Base-by-base conservation (phyloP, 164 flowering plant genomes). In the Chimonanthus praecox region DNA sequence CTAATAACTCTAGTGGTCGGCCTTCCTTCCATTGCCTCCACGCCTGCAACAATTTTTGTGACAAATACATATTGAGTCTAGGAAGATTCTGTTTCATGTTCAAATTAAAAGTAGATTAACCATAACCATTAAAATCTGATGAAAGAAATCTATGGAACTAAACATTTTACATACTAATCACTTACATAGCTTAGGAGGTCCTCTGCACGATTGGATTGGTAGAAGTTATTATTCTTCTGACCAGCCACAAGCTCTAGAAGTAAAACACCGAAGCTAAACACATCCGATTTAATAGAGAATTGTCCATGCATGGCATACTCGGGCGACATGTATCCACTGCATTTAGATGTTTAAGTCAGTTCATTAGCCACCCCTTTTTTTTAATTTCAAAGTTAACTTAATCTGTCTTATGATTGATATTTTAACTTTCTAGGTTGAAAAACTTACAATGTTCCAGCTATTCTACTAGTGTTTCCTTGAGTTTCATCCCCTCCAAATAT, bases 241-340 rank as follows among this genome's bases (percentile, higher is more conserved):
- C 87, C 87, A 5, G 73, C 76, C 7, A 85, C 47, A 3, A 85
- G 83, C 71, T 87, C 90, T 3, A 87, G 58, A n/a, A 87, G 62
- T 60, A 85, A 20, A 3, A 87, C 82, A 0, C 90, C 87, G 50
- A 83, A 87, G 74, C 90, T 86, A 66, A 68, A 87, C 0, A 81
- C 84, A 70, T 85, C 88, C 4, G 87, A 87, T 48, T 83, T 85
- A 0, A 72, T 70, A 0, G 87, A 85, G 63, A 80, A 83, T 0
- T 64, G 74, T 3, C 90, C 88, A 18, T 74, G 74, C 76, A 80
- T 70, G n/a, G 79, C 86, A 73, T 83, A 86, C 67, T 84, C 87
- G 5, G 88, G 86, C 10, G 88, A 71, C 83, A 85, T 86, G 63
- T 82, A 88, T 15, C 87, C 86, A 78, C 87, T 88, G 75, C 71